Base-by-base conservation (phyloP, 768 basidiomycete species). In the Naganishia antarctica region DNA sequence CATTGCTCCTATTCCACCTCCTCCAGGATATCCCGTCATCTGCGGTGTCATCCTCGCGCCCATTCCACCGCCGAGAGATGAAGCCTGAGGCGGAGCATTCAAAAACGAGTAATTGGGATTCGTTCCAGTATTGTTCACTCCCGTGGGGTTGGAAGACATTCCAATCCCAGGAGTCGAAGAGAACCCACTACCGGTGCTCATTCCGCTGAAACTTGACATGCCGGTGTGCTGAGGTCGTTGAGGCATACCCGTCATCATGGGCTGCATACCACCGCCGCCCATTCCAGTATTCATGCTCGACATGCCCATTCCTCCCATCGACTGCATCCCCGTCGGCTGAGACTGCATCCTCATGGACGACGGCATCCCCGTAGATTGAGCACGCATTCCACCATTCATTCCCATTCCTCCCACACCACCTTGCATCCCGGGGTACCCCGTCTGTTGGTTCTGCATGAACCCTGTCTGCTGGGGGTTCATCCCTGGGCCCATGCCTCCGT, bases 21-120 rank as follows among this genome's bases (percentile, higher is more conserved):
- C 48, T 26, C 68, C 81, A 71, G 71, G 77, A 73, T 71, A 84
- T 1, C 83, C 83, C 0, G 87, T 85, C 71, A 81, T 83, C 74
- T 87, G 87, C 11, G 85, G 81, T 70, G 62, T 46, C 59, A 60
- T 29, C 43, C 59, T 47, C 28, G 41, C 12, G 7, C 43, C 59
- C 13, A 46, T 29, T 45, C 59, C 43, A 16, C 53, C 53, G 13
- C 53, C 53, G 23, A 57, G 53, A 26, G 53, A 18, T 12, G 66
- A 67, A 15, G 63, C 62, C 15, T 70, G 69, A 23, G 77, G 77
- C 0, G 75, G 74, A 50, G 70, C 69, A 18, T 61, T 63, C 23
- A 71, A 64, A 64, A 71, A 71, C 8, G 70, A 68, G 41, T 69
- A 71, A 15, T 47, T 63, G 26, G 51, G 34, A 62, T 12, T 70